Evolutionary conservation across 306 rosid genomes (phyloP).

Genomic region (Dryas octopetala): DNA sequence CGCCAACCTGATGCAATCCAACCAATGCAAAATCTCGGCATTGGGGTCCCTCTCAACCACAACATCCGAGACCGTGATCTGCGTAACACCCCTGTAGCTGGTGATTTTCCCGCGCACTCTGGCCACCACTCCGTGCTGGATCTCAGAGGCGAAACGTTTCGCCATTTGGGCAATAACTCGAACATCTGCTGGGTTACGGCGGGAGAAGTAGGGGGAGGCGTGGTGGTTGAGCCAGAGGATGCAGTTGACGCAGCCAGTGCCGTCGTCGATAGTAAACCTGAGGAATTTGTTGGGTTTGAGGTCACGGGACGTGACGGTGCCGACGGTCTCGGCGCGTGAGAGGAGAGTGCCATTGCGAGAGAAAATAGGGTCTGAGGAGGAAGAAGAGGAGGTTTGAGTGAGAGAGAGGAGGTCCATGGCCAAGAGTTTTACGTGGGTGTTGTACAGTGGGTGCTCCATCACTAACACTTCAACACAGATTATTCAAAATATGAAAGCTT

Average conservation of each 20-base stretch:
- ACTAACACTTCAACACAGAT: not conserved
- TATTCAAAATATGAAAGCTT: too few relatives aligned
- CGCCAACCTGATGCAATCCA: slow-evolving; percentile 67
- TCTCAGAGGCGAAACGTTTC: slow-evolving; percentile 28
- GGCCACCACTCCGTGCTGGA: slow-evolving; percentile 50
- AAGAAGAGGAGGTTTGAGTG: slow-evolving; percentile 34
- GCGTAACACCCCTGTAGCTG: slow-evolving; percentile 46
- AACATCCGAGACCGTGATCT: slow-evolving; percentile 75
- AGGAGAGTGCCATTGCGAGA: slow-evolving; percentile 48
- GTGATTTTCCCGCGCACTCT: slow-evolving; percentile 65
- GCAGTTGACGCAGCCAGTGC: slow-evolving; percentile 63
- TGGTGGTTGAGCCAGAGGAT: slow-evolving; percentile 82
- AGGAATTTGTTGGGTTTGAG: slow-evolving; percentile 54
- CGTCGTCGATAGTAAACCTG: slow-evolving; percentile 64
- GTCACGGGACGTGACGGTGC: slow-evolving; percentile 53
- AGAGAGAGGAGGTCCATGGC: slow-evolving; percentile 70
- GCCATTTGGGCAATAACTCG: slow-evolving; percentile 41
- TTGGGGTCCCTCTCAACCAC: slow-evolving; percentile 72
- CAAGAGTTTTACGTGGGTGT: slow-evolving; percentile 65
- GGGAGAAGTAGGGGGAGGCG: slow-evolving; percentile 47
- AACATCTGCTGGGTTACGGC: slow-evolving; percentile 47
- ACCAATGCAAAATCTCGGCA: slow-evolving; percentile 65
- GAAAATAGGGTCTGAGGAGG: slow-evolving; percentile 30
- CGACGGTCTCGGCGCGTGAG: slow-evolving; percentile 54
- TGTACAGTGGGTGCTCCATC: slow-evolving; percentile 31